phyloP scores from a whole-genome alignment of 2,329 filamentous ascomycete genomes.

The Ascochyta koolunga region DNA sequence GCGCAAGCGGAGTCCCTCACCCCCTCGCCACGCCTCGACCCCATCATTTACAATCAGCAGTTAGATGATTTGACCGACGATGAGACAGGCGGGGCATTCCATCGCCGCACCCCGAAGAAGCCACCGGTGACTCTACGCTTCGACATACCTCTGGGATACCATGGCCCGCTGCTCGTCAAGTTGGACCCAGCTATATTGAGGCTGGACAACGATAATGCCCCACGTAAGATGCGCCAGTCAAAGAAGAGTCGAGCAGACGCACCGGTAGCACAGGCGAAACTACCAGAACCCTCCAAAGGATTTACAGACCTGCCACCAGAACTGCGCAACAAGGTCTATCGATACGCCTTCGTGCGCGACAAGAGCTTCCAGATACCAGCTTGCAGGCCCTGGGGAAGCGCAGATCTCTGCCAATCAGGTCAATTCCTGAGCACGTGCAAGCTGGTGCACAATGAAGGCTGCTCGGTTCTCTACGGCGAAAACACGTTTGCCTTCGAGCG shows the following conservation, averaged over 20 bases:
- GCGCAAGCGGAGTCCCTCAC: slow-evolving; percentile 45
- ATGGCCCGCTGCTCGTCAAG: slow-evolving; percentile 53
- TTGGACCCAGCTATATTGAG: slow-evolving; percentile 42
- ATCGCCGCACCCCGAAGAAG: slow-evolving; percentile 23
- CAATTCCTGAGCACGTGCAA: slow-evolving; percentile 56
- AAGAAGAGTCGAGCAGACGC: slow-evolving; percentile 5
- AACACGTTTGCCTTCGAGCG: slow-evolving; percentile 56
- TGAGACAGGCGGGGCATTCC: slow-evolving; percentile 26
- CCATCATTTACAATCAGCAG: slow-evolving; percentile 39
- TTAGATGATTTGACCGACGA: slow-evolving; percentile 37
- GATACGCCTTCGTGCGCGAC: slow-evolving; percentile 48
- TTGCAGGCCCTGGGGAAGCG: slow-evolving; percentile 23
- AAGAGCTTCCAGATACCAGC: slow-evolving; percentile 45
- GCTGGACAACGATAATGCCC: slow-evolving; percentile 11
- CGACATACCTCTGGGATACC: slow-evolving; percentile 53
- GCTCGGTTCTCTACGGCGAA: slow-evolving; percentile 57
- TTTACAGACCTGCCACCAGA: slow-evolving; percentile 48
- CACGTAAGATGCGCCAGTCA: slow-evolving; percentile 24
- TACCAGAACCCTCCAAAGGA: slow-evolving; percentile 11
- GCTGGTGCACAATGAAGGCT: slow-evolving; percentile 53
- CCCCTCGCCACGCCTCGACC: slow-evolving; percentile 43
- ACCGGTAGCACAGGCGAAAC: not conserved
- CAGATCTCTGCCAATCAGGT: slow-evolving; percentile 50
- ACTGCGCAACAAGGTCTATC: slow-evolving; percentile 57
- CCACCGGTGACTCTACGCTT: slow-evolving; percentile 51